Conservation (phyloP, 1,284 basidiomycete species). For the Nidula niveotomentosa region DNA sequence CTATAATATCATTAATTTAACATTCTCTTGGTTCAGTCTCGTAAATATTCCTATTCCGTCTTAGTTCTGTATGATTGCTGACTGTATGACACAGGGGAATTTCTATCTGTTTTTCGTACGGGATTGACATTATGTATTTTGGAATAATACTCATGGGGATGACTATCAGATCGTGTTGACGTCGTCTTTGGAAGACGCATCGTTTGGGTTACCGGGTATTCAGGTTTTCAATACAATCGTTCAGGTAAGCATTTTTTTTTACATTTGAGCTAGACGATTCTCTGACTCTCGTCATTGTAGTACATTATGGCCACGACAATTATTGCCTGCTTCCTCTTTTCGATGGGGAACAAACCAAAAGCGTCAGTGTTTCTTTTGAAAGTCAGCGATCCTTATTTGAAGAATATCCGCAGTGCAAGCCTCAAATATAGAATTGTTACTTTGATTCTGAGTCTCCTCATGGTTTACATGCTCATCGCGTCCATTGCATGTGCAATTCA, state of each 20-base stretch:
- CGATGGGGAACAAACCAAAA: slow-evolving; percentile 95
- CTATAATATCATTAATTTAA: slow-evolving; percentile 87
- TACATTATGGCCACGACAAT: slow-evolving; percentile 86
- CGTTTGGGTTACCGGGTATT: slow-evolving; percentile 72
- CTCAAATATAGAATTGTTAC: slow-evolving; percentile 87
- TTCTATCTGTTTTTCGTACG: slow-evolving; percentile 96
- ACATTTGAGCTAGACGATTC: background rate
- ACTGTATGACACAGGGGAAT: slow-evolving; percentile 61
- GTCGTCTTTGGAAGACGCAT: slow-evolving; percentile 79
- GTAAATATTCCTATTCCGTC: slow-evolving; percentile 49
- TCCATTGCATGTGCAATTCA: slow-evolving; percentile 76
- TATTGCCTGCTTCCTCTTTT: slow-evolving; percentile 89
- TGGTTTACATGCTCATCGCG: slow-evolving; percentile 79
- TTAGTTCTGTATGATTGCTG: background rate
- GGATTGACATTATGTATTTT: slow-evolving; percentile 7
- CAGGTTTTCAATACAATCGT: slow-evolving; percentile 78
- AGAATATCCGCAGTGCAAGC: slow-evolving; percentile 50
- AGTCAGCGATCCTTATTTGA: background rate
- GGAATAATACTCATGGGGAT: slow-evolving; percentile 11
- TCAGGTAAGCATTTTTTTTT: slow-evolving; percentile 47
- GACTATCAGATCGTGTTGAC: slow-evolving; percentile 77
- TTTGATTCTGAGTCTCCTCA: slow-evolving; percentile 76
- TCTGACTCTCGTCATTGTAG: slow-evolving; percentile 33
- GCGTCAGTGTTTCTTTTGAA: slow-evolving; percentile 48
- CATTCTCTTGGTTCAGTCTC: slow-evolving; percentile 93